A percentile compares a stretch with the other conserved stretches of the same genome.
These are phyloP conservation scores for Uronychia binucleata DNA, from an alignment of 73 alveolate genomes.

Conservation along the genomic window DNA sequence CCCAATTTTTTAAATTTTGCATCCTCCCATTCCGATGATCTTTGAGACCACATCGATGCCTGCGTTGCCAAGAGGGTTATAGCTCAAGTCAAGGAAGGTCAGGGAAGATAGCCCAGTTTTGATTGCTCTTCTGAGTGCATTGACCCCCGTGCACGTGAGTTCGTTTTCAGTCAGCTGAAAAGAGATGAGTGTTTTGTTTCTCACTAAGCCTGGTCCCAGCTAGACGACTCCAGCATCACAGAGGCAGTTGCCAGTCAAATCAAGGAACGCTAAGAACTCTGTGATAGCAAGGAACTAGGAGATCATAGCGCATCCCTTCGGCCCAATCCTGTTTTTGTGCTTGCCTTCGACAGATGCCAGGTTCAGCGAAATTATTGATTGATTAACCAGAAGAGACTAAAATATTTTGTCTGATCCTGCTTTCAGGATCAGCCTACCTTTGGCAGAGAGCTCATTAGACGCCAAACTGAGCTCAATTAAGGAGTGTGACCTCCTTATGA, in stretches of 20 bases:
- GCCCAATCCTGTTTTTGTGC: conserved; percentile 18
- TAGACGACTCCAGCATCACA: background rate
- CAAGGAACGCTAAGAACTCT: background rate
- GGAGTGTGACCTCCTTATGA: background rate
- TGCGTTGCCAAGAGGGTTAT: conserved; percentile 33
- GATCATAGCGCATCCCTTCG: background rate
- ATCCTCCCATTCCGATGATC: background rate
- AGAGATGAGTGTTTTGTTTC: background rate
- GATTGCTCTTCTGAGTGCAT: background rate
- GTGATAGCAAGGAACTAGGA: background rate
- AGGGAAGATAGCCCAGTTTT: background rate
- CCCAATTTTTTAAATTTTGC: background rate
- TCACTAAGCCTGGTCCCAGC: background rate
- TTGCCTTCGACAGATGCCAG: conserved; percentile 31
- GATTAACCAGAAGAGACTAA: background rate
- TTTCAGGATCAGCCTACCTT: no score
- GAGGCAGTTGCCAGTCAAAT: background rate
- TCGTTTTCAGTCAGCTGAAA: background rate
- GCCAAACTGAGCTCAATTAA: conserved; percentile 19
- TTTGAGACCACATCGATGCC: conserved; percentile 19
- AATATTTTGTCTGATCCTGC: conserved; percentile 32
- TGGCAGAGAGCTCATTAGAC: conserved; percentile 35
- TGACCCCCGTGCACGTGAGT: background rate
- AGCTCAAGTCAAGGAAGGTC: conserved; percentile 20
- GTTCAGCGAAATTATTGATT: conserved; percentile 22